Conservation (phyloP, 257 asterid genomes). For the Agastache rugosa region DNA sequence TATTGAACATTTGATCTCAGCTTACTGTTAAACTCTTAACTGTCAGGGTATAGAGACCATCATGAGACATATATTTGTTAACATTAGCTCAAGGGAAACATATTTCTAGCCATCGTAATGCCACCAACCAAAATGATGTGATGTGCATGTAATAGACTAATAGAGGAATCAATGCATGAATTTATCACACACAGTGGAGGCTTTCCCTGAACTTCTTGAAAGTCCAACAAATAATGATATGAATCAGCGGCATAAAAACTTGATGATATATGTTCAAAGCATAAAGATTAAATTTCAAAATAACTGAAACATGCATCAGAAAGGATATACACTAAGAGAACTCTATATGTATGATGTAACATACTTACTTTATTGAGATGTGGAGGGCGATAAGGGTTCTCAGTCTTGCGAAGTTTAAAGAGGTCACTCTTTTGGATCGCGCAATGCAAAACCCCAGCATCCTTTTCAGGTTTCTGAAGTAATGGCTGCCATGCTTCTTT, state of each 20-base stretch:
- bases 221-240: background rate
- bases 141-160: background rate
- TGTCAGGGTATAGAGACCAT: background rate
- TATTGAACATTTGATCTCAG: constrained; percentile 21
- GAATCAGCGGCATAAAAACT: background rate
- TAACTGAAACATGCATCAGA: constrained; percentile 25
- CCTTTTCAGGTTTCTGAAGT: constrained; percentile 35
- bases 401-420: constrained; percentile 51
- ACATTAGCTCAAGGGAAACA: background rate
- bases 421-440: constrained; percentile 21
- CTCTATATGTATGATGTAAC: constrained; percentile 33
- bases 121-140: background rate
- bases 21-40: background rate
- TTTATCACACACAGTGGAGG: background rate
- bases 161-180: background rate
- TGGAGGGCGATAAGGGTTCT: constrained; percentile 70
- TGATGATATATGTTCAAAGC: background rate
- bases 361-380: constrained; percentile 51
- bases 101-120: background rate
- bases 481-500: constrained; percentile 19
- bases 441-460: constrained; percentile 38
- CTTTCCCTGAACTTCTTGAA: background rate
- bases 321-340: constrained; percentile 17
- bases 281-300: background rate
- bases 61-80: constrained; percentile 9